A percentile compares a stretch with the other conserved stretches of the same genome.
Evolutionary conservation across 2,329 filamentous ascomycete species (phyloP).

Genomic region (Colletotrichum sp.): DNA sequence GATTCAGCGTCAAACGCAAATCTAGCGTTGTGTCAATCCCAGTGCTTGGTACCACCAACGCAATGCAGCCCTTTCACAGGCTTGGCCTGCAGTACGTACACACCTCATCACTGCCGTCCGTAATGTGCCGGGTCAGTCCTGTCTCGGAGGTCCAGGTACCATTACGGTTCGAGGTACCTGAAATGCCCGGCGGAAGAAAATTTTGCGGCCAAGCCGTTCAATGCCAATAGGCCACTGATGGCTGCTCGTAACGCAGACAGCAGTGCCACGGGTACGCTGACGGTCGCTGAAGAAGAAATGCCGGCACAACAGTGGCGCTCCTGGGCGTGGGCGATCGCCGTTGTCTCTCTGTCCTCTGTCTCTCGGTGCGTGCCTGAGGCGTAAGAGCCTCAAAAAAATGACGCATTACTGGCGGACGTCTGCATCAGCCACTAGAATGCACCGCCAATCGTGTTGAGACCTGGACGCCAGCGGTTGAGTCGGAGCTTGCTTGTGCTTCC

Average conservation of each 20-base stretch:
- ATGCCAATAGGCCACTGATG: neutral
- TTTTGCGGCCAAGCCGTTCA: neutral
- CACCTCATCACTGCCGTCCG: neutral
- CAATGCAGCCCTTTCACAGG: neutral
- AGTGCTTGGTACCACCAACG: conserved; percentile 10
- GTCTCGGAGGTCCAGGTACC: neutral
- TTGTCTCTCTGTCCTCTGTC: neutral
- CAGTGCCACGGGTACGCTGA: neutral
- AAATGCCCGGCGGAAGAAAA: neutral
- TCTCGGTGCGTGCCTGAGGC: conserved; percentile 17
- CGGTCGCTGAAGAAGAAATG: conserved; percentile 3
- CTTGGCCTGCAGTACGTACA: neutral
- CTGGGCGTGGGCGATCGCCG: neutral
- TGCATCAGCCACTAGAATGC: neutral
- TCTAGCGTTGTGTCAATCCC: conserved; percentile 12
- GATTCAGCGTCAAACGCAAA: conserved; percentile 14
- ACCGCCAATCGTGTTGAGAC: neutral
- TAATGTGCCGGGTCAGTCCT: neutral
- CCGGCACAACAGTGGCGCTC: neutral
- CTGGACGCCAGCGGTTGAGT: neutral
- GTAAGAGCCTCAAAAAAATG: conserved; percentile 18
- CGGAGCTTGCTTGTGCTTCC: neutral
- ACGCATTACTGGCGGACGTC: conserved; percentile 2
- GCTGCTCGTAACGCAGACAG: neutral
- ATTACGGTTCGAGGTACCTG: neutral